Conservation (phyloP, 306 rosid species). For the Cotoneaster glaucophyllus region DNA sequence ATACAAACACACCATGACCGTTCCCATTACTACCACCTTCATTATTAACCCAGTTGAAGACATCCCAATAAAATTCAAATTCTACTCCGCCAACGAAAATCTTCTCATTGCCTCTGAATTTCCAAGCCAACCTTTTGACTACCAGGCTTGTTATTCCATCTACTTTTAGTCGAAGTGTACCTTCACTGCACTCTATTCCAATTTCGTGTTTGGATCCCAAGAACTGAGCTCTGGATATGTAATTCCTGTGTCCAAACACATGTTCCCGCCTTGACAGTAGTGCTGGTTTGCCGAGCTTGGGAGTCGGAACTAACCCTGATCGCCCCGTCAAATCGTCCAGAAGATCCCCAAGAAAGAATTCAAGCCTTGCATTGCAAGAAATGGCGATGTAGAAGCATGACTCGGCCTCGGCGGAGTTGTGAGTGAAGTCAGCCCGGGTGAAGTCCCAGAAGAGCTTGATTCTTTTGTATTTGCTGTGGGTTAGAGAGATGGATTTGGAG, state of each 20-base stretch:
- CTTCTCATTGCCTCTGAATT: slow-evolving; percentile 83
- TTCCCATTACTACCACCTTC: slow-evolving; percentile 19
- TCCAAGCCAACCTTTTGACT: slow-evolving; percentile 73
- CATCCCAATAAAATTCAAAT: slow-evolving; percentile 81
- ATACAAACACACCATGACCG: slow-evolving; percentile 64
- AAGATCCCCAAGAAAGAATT: slow-evolving; percentile 65
- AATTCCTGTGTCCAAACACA: slow-evolving; percentile 51
- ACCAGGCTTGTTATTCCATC: slow-evolving; percentile 44
- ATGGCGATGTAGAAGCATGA: slow-evolving; percentile 62
- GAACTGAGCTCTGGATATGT: slow-evolving; percentile 46
- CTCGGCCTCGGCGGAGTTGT: slow-evolving; percentile 56
- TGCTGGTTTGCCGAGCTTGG: slow-evolving; percentile 15
- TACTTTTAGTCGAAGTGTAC: slow-evolving; percentile 50
- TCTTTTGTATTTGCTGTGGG: slow-evolving; percentile 25
- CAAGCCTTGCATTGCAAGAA: slow-evolving; percentile 29
- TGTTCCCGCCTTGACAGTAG: slow-evolving; percentile 67
- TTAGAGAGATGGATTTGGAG: slow-evolving; percentile 50
- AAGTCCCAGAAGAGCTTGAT: slow-evolving; percentile 74
- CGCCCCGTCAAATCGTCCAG: slow-evolving; percentile 28
- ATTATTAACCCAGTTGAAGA: slow-evolving; percentile 56
- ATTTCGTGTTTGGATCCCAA: slow-evolving; percentile 64
- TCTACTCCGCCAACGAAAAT: slow-evolving; percentile 50
- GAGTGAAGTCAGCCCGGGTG: slow-evolving; percentile 35
- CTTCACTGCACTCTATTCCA: slow-evolving; percentile 54
- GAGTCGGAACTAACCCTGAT: slow-evolving; percentile 7